Percentiles rank a stretch among this genome's conserved stretches.
phyloP scores from a whole-genome alignment of 495 filamentous ascomycete genomes.

The Aspergillus homomorphus region DNA sequence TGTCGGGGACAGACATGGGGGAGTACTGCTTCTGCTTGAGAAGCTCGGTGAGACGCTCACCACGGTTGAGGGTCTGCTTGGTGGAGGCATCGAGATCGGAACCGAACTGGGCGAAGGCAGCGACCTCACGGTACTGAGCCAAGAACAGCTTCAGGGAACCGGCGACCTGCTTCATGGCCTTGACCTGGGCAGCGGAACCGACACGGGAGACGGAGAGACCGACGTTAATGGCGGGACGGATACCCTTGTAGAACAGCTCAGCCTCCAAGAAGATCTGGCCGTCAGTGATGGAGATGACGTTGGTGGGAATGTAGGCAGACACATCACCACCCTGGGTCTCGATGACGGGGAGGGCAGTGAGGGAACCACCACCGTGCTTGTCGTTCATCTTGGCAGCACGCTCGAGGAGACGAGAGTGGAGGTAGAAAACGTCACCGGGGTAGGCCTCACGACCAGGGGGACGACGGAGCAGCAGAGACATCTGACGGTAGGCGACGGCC shows the following conservation, averaged over 20 bases:
- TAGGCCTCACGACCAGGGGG: slow-evolving; percentile 99
- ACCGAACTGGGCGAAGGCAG: slow-evolving; percentile 99
- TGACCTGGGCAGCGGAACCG: slow-evolving; percentile 98
- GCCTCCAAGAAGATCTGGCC: slow-evolving; percentile 99
- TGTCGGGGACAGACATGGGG: slow-evolving; percentile 98
- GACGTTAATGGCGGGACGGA: slow-evolving; percentile 99
- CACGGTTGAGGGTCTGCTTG: slow-evolving; percentile 97
- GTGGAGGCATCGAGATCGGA: slow-evolving; percentile 98
- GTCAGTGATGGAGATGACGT: slow-evolving; percentile 99
- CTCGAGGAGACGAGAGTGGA: slow-evolving; percentile 98
- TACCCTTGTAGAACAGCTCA: slow-evolving; percentile 99
- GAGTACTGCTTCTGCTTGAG: slow-evolving; percentile 99
- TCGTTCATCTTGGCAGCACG: slow-evolving; percentile 99
- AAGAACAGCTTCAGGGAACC: slow-evolving; percentile 99
- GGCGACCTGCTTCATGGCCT: slow-evolving; percentile 99
- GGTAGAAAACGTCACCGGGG: slow-evolving; percentile 99
- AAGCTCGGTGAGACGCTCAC: slow-evolving; percentile 98
- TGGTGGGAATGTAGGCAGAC: slow-evolving; percentile 99
- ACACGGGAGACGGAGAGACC: slow-evolving; percentile 99
- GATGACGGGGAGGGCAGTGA: slow-evolving; percentile 97
- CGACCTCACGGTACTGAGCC: slow-evolving; percentile 99
- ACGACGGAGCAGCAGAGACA: slow-evolving; percentile 98
- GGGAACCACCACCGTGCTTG: slow-evolving; percentile 91
- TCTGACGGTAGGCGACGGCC: slow-evolving; percentile 99
- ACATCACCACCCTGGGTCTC: slow-evolving; percentile 99